Percentiles rank a stretch among this genome's conserved stretches.
These are phyloP conservation scores for Psilocybe sp. DNA, from an alignment of 768 basidiomycete species.

Conservation along the genomic window DNA sequence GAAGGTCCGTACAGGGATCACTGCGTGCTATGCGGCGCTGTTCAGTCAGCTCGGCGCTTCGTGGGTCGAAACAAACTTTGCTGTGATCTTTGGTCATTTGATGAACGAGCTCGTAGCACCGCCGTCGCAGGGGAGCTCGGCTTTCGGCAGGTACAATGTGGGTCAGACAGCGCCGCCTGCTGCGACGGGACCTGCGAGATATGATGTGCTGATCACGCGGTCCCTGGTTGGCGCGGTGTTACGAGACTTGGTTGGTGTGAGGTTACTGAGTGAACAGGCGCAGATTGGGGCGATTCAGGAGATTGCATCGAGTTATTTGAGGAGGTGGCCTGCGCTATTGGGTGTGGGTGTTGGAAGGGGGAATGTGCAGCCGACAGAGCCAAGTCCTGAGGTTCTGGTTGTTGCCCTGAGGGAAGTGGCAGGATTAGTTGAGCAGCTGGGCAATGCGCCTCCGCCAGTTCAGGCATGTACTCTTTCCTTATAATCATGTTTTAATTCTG, in stretches of 20 bases:
- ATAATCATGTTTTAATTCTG: not conserved
- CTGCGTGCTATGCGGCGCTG: slow-evolving; percentile 84
- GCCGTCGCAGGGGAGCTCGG: slow-evolving; percentile 16
- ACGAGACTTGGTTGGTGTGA: slow-evolving; percentile 81
- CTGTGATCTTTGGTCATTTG: slow-evolving; percentile 74
- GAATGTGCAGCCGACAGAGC: slow-evolving; percentile 46
- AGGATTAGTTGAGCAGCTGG: slow-evolving; percentile 82
- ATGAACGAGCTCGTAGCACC: slow-evolving; percentile 72
- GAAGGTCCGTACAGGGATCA: slow-evolving; percentile 77
- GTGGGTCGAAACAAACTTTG: slow-evolving; percentile 84
- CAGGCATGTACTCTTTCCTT: slow-evolving; percentile 45
- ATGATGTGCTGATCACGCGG: slow-evolving; percentile 72
- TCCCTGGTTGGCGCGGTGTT: slow-evolving; percentile 75
- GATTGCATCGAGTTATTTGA: slow-evolving; percentile 75
- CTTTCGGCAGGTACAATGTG: no score
- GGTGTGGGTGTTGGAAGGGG: slow-evolving; percentile 43
- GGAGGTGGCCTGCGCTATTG: slow-evolving; percentile 91
- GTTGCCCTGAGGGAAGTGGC: slow-evolving; percentile 82
- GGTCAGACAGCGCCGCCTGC: slow-evolving; percentile 18
- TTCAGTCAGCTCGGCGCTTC: slow-evolving; percentile 69
- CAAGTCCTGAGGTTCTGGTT: slow-evolving; percentile 63
- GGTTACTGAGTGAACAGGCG: slow-evolving; percentile 90
- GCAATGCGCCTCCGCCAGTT: slow-evolving; percentile 87
- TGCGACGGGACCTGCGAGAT: slow-evolving; percentile 47
- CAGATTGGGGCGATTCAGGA: slow-evolving; percentile 92